phyloP scores from a whole-genome alignment of 345 rosid genomes.

The Limnanthes douglasii region DNA sequence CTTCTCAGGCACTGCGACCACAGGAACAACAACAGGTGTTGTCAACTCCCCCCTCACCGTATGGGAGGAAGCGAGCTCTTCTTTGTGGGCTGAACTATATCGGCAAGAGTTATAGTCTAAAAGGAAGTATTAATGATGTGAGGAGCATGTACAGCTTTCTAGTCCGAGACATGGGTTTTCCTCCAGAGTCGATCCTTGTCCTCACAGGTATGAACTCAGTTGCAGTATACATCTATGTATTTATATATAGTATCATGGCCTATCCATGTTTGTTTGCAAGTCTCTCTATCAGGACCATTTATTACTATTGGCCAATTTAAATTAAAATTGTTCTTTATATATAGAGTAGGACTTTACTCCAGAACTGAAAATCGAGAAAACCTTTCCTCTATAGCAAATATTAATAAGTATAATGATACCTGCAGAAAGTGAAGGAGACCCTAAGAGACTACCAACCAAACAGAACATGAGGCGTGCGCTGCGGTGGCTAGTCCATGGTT shows the following conservation, averaged over 20 bases:
- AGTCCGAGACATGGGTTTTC: slow-evolving; percentile 34
- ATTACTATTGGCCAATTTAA: no score
- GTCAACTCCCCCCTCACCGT: slow-evolving; percentile 16
- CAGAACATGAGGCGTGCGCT: slow-evolving; percentile 49
- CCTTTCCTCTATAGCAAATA: no score
- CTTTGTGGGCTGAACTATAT: slow-evolving; percentile 40
- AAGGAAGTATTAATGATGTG: slow-evolving; percentile 51
- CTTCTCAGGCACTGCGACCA: slow-evolving; percentile 2
- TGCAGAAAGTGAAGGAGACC: slow-evolving; percentile 54
- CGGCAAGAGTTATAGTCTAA: slow-evolving; percentile 25
- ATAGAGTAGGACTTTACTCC: no score
- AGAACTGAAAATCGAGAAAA: no score
- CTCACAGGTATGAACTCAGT: slow-evolving; percentile 21
- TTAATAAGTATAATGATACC: no score
- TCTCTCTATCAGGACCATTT: no score
- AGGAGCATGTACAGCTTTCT: slow-evolving; percentile 41
- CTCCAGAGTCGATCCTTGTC: slow-evolving; percentile 23
- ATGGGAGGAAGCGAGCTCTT: slow-evolving; percentile 47
- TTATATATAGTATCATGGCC: no score
- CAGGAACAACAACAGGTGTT: no score
- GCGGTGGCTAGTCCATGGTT: slow-evolving; percentile 62
- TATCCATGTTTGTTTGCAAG: no score
- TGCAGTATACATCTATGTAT: no score
- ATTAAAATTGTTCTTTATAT: no score
- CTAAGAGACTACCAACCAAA: slow-evolving; percentile 46